Conservation (phyloP, 2,329 filamentous ascomycete species). For the Calonectria multiphialidica region DNA sequence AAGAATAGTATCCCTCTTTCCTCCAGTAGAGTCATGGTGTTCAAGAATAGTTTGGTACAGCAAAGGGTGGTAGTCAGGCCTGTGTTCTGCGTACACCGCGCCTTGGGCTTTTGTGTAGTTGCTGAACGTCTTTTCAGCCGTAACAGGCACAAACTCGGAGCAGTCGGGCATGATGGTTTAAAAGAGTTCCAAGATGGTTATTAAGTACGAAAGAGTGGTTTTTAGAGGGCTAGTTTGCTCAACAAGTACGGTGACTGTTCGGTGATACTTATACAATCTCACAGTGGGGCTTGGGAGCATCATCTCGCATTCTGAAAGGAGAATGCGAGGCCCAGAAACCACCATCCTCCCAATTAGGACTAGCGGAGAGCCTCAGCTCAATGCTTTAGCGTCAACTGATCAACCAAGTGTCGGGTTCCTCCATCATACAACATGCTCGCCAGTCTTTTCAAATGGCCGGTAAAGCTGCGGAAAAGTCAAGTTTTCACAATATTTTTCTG, state of each 20-base stretch:
- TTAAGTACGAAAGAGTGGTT: too few species aligned
- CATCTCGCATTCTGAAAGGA: background rate
- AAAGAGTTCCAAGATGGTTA: background rate
- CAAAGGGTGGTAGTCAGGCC: slow-evolving; percentile 55
- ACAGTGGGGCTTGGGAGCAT: background rate
- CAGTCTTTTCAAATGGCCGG: background rate
- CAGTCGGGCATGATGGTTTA: background rate
- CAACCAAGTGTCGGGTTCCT: background rate
- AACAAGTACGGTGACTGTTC: background rate
- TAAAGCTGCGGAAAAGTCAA: background rate
- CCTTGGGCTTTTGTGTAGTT: slow-evolving; percentile 47
- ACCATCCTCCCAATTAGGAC: background rate
- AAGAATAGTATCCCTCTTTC: slow-evolving; percentile 55
- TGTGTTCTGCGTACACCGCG: slow-evolving; percentile 55
- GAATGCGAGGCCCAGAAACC: background rate
- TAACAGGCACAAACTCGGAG: background rate
- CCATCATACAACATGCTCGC: background rate
- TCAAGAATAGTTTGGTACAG: slow-evolving; percentile 62
- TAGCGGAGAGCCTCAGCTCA: background rate
- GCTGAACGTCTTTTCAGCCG: background rate
- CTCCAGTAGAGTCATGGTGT: slow-evolving; percentile 60
- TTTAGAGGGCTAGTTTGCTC: too few species aligned
- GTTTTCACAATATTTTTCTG: background rate
- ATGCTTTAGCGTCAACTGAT: background rate
- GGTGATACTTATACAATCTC: background rate